Evolutionary conservation across 1,139 yeast species (phyloP).

Genomic region (Trichomonascaceae sp.): DNA sequence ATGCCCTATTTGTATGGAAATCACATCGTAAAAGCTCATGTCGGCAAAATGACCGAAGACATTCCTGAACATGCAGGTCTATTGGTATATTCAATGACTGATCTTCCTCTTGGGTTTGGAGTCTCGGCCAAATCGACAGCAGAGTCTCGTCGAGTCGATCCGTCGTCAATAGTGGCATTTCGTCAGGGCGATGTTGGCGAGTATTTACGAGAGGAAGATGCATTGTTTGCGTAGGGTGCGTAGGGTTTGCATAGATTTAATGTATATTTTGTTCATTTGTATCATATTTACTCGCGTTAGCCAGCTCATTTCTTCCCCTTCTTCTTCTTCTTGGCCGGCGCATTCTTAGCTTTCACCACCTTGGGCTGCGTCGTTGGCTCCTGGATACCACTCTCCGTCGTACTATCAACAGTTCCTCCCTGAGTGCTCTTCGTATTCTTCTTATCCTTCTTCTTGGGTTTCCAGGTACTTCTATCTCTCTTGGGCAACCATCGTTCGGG

Average conservation of each 20-base stretch:
- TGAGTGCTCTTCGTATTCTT: conserved; percentile 47
- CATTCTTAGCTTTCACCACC: conserved; percentile 23
- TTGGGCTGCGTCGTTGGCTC: conserved; percentile 21
- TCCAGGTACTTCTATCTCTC: conserved; percentile 77
- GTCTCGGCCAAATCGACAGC: conserved; percentile 90
- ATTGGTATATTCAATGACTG: conserved; percentile 83
- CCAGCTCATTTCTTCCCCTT: conserved; percentile 36
- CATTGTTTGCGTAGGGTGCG: conserved; percentile 62
- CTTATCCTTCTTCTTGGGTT: conserved; percentile 52
- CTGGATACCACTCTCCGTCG: conserved; percentile 39
- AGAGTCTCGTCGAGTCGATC: conserved; percentile 82
- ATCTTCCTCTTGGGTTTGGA: conserved; percentile 92
- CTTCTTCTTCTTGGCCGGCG: conserved; percentile 45
- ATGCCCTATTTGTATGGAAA: conserved; percentile 98
- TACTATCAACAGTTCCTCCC: conserved; percentile 62
- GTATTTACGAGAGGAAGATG: conserved; percentile 95
- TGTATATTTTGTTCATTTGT: background rate
- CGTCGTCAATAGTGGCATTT: conserved; percentile 90
- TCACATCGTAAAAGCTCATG: conserved; percentile 92
- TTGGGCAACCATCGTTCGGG: conserved; percentile 88
- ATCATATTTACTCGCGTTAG: background rate
- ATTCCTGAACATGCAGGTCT: conserved; percentile 98
- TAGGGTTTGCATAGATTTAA: no score
- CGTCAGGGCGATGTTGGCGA: conserved; percentile 99
- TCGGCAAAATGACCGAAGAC: conserved; percentile 95